A percentile compares a stretch with the other conserved stretches of the same genome.
Evolutionary conservation across 345 rosid genomes (phyloP).

Genomic region (Hibiscus trionum): DNA sequence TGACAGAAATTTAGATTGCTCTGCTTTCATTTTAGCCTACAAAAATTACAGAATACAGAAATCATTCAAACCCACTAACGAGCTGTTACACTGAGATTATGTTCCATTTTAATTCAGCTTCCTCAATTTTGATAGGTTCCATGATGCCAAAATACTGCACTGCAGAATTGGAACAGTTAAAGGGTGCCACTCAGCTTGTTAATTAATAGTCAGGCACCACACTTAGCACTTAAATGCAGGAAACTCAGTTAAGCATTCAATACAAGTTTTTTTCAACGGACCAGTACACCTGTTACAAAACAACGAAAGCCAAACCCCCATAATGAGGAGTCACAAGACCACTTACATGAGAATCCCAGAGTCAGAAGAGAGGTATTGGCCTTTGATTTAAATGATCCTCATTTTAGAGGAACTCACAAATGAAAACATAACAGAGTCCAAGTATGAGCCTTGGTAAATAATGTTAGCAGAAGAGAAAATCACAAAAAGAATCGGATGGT

Average conservation of each 20-base stretch:
- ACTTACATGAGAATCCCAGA: not conserved
- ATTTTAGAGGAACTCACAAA: not conserved
- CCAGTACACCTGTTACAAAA: not conserved
- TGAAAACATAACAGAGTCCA: not conserved
- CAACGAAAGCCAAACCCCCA: not conserved
- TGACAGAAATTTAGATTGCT: conserved; percentile 83
- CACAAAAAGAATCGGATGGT: not conserved
- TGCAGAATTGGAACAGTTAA: not conserved
- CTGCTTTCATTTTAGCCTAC: conserved; percentile 98
- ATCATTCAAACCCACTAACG: conserved; percentile 14
- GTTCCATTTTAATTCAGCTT: not conserved
- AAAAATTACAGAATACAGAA: conserved; percentile 16
- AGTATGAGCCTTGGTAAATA: not conserved
- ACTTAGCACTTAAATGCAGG: not conserved
- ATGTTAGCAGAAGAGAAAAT: not conserved
- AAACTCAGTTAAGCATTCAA: not conserved
- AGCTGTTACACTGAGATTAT: not conserved
- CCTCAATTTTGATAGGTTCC: not conserved
- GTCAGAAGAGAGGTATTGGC: not conserved
- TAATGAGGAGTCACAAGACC: not conserved
- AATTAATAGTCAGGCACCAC: not conserved
- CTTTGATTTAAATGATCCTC: not conserved
- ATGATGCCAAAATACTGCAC: not conserved
- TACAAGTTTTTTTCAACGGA: not conserved
- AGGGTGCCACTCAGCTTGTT: not conserved